These are phyloP conservation scores for Petasospora fabianii DNA, from an alignment of 1,139 yeast genomes.

Conservation along the genomic window DNA sequence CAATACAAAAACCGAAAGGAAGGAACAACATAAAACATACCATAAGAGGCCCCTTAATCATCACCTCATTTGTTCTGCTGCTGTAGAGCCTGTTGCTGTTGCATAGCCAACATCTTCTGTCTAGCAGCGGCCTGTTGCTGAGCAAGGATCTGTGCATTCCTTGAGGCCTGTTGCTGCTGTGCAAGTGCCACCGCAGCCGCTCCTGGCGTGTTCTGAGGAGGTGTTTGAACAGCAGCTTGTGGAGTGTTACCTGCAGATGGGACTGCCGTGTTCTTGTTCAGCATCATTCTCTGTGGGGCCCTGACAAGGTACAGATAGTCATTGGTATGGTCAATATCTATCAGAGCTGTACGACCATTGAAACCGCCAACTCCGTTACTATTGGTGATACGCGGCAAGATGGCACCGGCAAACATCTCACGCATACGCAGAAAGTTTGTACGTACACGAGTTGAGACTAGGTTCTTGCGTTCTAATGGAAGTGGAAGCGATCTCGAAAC, in stretches of 20 bases:
- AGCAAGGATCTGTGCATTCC: slow-evolving; percentile 5
- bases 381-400: slow-evolving; percentile 40
- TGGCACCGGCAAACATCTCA: slow-evolving; percentile 77
- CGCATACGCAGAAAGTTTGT: slow-evolving; percentile 77
- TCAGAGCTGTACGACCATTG: slow-evolving; percentile 72
- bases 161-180: slow-evolving; percentile 6
- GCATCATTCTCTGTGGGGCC: slow-evolving; percentile 48
- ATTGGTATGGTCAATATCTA: slow-evolving; percentile 60
- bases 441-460: slow-evolving; percentile 68
- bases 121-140: slow-evolving; percentile 12
- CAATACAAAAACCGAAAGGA: no score
- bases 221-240: slow-evolving; percentile 10
- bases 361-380: slow-evolving; percentile 49
- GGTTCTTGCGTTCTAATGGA: slow-evolving; percentile 74
- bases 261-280: slow-evolving; percentile 17
- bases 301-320: slow-evolving; percentile 59
- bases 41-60: no score
- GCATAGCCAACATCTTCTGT: slow-evolving; percentile 4
- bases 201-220: slow-evolving; percentile 12
- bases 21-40: no score
- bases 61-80: neutral
- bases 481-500: slow-evolving; percentile 74
- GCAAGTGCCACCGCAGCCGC: slow-evolving; percentile 14
- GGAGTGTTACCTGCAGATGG: slow-evolving; percentile 19
- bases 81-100: slow-evolving; percentile 5